Percentiles rank a stretch among this genome's conserved stretches.
Evolutionary conservation across 495 filamentous ascomycete species (phyloP).

Genomic region (Podospora didyma): DNA sequence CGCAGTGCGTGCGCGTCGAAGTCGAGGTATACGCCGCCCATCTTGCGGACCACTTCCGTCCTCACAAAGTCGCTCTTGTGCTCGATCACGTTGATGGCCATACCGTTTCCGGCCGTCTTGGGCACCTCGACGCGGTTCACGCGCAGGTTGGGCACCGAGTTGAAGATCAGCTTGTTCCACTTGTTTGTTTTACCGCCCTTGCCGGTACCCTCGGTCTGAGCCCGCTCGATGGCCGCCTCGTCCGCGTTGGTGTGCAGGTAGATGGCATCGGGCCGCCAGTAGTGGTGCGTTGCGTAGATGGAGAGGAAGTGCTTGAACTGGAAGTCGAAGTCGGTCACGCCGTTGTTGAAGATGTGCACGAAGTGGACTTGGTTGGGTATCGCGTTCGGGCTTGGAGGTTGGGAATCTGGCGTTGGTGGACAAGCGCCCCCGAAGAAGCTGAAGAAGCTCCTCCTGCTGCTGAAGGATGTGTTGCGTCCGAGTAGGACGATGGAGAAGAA

Average conservation of each 20-base stretch:
- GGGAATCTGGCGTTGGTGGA: no score
- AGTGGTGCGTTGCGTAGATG: conserved; percentile 10
- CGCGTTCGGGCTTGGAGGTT: background rate
- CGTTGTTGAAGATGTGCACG: conserved; percentile 15
- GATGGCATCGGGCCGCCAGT: conserved; percentile 10
- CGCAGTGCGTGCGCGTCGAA: conserved; percentile 17
- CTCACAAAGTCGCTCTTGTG: conserved; percentile 22
- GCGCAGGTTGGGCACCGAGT: background rate
- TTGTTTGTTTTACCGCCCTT: conserved; percentile 16
- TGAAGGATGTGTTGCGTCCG: no score
- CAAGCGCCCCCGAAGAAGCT: no score
- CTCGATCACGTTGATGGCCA: conserved; percentile 9
- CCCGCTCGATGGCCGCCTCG: conserved; percentile 27
- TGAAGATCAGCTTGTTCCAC: conserved; percentile 16
- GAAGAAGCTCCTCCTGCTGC: no score
- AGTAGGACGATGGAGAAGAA: no score
- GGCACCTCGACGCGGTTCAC: conserved; percentile 9
- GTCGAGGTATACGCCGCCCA: conserved; percentile 22
- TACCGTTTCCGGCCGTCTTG: conserved; percentile 12
- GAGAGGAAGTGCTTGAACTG: conserved; percentile 21
- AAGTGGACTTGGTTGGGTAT: conserved; percentile 21
- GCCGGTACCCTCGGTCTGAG: conserved; percentile 43
- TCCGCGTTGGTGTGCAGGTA: conserved; percentile 45
- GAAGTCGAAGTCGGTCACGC: conserved; percentile 11
- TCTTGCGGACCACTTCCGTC: conserved; percentile 1